Base-by-base conservation (phyloP, 371 early-diverging fungal species). In the Phascolomyces articulosus region DNA sequence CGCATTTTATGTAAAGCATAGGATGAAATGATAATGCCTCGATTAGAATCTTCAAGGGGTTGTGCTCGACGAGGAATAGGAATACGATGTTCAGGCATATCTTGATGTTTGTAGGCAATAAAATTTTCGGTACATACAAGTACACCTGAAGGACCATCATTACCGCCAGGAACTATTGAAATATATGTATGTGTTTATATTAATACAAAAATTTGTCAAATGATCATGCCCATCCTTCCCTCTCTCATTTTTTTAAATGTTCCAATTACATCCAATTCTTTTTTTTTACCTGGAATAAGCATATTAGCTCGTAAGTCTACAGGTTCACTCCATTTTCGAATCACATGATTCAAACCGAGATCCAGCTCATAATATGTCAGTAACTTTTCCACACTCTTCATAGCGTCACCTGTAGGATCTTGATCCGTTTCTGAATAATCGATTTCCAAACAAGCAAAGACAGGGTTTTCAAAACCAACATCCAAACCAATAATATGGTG, bases 401-500 rank as follows among this genome's bases (percentile, higher is more conserved):
- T 83, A 0, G 93, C 94, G 69, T 92, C 91, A 9, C 93, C 91
- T 16, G 90, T 85, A 2, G 90, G 85, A 76, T 94, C 95, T 55
- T 85, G 81, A 75, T 95, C 95, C 2, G 91, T 87, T 34, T 95
- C 99, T 11, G 86, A 71, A 73, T 95, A 95, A 75, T 92, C 93
- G 1, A 90, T 86, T 70, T 98, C 99, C 40, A 99, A 73, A 66
- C 90, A 88, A 0, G 98, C 98, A 86, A 99, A 99, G 38, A 96
- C 85, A 3, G 99, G 99, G 76, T 98, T 99, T 67, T 99, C 98
- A 68, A 93, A 99, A 0, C 97, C 98, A 40, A 99, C 98, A 77
- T 99, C 98, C 20, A 98, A 86, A 20, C 93, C 98, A 31, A 91
- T 91, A 48, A 92, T 79, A 66, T 88, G 83, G 62, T 90, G 90